Conservation (phyloP, 75 land plant species). For the Selaginella moellendorffii region DNA sequence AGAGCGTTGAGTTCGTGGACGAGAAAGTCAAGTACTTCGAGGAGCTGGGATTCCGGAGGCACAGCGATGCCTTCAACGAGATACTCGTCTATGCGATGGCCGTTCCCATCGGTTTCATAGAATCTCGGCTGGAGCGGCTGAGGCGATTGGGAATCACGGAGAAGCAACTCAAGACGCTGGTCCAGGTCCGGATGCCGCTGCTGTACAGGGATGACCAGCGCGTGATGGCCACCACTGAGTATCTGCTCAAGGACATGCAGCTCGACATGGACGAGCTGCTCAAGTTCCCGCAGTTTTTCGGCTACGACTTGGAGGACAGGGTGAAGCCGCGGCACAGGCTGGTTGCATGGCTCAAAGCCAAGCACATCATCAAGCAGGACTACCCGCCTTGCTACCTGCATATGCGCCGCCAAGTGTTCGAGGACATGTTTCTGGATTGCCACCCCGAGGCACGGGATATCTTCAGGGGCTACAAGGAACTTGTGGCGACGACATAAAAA, state of each 20-base stretch:
- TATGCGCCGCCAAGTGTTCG: background rate
- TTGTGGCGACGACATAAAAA: background rate
- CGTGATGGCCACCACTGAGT: background rate
- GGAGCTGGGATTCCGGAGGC: background rate
- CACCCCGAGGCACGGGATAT: slow-evolving; percentile 4
- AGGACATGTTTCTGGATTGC: background rate
- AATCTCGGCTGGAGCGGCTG: background rate
- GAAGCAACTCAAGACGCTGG: background rate
- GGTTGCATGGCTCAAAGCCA: background rate
- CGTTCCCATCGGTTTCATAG: background rate
- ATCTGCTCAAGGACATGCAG: slow-evolving; percentile 1
- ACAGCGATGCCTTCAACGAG: background rate
- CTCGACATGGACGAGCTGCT: background rate
- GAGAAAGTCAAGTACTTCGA: background rate
- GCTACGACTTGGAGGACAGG: background rate
- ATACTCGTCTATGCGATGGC: background rate
- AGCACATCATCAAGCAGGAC: background rate
- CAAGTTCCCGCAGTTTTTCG: background rate
- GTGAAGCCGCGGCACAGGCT: slow-evolving; percentile 2
- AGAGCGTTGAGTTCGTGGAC: background rate
- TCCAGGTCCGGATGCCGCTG: background rate
- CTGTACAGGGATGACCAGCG: background rate
- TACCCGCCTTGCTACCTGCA: background rate
- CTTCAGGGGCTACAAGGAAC: background rate
- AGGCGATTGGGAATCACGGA: background rate